Conservation (phyloP, 2,329 filamentous ascomycete species). For the Torrubiella hemipterigena region DNA sequence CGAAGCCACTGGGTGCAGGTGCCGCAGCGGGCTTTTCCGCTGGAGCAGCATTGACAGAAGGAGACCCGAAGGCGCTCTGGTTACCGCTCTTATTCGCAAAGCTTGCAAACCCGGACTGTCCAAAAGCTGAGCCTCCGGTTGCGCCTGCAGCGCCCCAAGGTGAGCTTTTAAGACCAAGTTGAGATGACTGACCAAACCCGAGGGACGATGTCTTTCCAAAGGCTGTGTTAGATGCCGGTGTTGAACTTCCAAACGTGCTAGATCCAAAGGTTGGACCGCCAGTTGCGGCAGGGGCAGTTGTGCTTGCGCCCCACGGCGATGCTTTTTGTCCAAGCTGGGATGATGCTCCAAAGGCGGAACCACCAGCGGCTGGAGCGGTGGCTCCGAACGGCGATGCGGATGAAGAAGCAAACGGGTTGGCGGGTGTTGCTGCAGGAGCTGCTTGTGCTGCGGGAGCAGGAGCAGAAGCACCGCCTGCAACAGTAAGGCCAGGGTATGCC, state of each 20-base stretch:
- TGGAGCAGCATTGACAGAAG: conserved; percentile 7
- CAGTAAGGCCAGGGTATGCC: conserved; percentile 58
- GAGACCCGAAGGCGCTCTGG: conserved; percentile 25
- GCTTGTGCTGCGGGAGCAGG: conserved; percentile 17
- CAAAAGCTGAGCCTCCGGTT: conserved; percentile 34
- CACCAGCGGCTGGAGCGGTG: conserved; percentile 20
- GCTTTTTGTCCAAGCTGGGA: conserved; percentile 36
- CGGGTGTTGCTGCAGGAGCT: conserved; percentile 14
- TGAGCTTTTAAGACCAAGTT: conserved; percentile 34
- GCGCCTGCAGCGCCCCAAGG: conserved; percentile 33
- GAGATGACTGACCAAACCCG: conserved; percentile 41
- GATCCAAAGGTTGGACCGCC: conserved; percentile 31
- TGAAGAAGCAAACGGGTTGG: conserved; percentile 21
- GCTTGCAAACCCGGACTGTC: conserved; percentile 37
- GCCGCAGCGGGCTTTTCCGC: conserved; percentile 5
- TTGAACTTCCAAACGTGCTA: conserved; percentile 27
- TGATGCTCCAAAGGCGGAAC: conserved; percentile 36
- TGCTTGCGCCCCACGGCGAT: conserved; percentile 36
- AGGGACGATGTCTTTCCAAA: conserved; percentile 37
- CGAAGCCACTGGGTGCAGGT: conserved; percentile 32
- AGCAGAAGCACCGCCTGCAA: conserved; percentile 21
- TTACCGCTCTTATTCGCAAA: conserved; percentile 22
- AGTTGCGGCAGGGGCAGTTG: conserved; percentile 17
- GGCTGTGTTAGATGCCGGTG: conserved; percentile 25
- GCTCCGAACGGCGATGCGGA: conserved; percentile 29